A percentile compares a stretch with the other conserved stretches of the same genome.
Evolutionary conservation across 2,329 filamentous ascomycete genomes (phyloP).

Genomic region (Leptosphaerulina australis): DNA sequence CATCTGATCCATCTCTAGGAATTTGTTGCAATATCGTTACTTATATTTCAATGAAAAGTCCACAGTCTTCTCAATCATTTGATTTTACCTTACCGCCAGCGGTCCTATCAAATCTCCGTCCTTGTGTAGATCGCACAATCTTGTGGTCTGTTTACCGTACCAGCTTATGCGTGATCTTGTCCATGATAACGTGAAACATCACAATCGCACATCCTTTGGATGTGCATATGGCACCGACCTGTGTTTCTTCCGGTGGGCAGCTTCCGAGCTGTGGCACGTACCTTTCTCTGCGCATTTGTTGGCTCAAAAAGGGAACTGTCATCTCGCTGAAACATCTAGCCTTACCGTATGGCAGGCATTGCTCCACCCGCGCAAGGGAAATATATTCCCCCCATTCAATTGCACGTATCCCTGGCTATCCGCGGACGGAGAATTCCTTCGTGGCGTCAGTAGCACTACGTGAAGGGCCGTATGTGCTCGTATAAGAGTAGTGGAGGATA

Average conservation of each 20-base stretch:
- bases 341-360: not conserved
- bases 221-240: not conserved
- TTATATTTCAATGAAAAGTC: too few relatives aligned
- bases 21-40: too few relatives aligned
- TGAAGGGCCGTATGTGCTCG: not conserved
- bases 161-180: not conserved
- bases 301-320: not conserved
- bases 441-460: not conserved
- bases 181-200: not conserved
- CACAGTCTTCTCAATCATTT: not conserved
- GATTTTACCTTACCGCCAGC: not conserved
- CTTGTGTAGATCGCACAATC: not conserved
- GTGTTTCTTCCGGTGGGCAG: not conserved
- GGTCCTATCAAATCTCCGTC: not conserved
- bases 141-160: not conserved
- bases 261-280: slow-evolving; percentile 1
- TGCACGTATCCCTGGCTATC: not conserved
- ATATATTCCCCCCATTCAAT: not conserved
- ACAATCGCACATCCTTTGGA: not conserved
- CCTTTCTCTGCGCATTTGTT: not conserved
- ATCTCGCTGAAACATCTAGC: slow-evolving; percentile 14
- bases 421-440: not conserved
- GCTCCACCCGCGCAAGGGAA: slow-evolving; percentile 7
- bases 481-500: not conserved
- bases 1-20: too few relatives aligned